phyloP scores from a whole-genome alignment of 2,329 filamentous ascomycete species.

The Pseudocercospora cruenta region DNA sequence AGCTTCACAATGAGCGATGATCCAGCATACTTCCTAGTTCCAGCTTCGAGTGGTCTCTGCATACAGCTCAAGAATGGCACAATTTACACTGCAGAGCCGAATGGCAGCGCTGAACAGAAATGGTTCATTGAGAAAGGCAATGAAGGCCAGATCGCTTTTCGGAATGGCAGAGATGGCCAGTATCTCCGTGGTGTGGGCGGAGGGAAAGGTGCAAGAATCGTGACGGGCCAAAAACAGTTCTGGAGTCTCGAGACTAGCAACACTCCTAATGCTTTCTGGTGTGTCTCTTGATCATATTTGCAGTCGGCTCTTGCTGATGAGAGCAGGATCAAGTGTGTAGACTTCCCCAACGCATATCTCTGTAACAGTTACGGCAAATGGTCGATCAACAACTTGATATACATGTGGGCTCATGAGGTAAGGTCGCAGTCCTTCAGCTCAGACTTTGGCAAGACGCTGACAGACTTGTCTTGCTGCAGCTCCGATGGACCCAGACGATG shows the following conservation, averaged over 20 bases:
- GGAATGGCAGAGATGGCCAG: conserved; percentile 8
- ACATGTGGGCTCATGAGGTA: conserved; percentile 1
- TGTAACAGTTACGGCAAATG: conserved; percentile 16
- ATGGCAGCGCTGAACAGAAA: conserved; percentile 9
- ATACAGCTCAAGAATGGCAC: conserved; percentile 10
- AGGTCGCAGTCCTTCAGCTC: not conserved
- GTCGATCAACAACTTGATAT: conserved; percentile 10
- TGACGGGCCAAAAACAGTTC: conserved; percentile 13
- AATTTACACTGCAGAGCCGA: conserved; percentile 15
- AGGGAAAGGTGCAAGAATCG: conserved; percentile 8
- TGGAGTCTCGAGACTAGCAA: conserved; percentile 11
- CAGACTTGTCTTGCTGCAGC: not conserved
- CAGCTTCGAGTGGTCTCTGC: conserved; percentile 21
- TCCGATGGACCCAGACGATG: conserved; percentile 11
- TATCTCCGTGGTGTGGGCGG: conserved; percentile 11
- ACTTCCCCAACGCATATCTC: conserved; percentile 9
- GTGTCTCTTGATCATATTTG: not conserved
- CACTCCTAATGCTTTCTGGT: conserved; percentile 17
- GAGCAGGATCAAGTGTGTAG: conserved; percentile 10
- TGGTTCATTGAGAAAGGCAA: conserved; percentile 12
- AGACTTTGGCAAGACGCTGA: not conserved
- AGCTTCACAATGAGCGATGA: conserved; percentile 10
- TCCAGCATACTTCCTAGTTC: conserved; percentile 12
- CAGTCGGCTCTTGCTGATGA: not conserved
- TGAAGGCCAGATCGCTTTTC: conserved; percentile 9